Evolutionary conservation across 768 basidiomycete species (phyloP).

Genomic region (Hypholoma sublateritium): DNA sequence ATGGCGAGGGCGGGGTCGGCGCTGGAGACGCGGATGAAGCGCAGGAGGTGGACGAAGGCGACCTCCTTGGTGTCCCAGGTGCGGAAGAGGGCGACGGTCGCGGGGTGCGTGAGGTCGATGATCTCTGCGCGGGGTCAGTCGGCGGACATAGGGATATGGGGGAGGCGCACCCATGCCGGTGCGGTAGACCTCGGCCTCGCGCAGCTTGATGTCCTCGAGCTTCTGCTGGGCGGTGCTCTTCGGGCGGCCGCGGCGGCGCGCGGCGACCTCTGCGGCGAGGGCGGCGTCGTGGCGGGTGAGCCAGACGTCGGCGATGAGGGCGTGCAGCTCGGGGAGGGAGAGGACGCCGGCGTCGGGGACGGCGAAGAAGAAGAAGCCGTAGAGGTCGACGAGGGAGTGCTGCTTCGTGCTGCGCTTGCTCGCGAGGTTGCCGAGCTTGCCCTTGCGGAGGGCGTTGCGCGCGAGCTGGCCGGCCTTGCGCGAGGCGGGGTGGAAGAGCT

Average conservation of each 20-base stretch:
- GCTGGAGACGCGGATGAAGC: slow-evolving; percentile 76
- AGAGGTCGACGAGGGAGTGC: slow-evolving; percentile 57
- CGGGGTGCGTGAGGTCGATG: slow-evolving; percentile 72
- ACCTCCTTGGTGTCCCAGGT: slow-evolving; percentile 78
- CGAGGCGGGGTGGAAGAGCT: slow-evolving; percentile 80
- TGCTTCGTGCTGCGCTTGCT: slow-evolving; percentile 60
- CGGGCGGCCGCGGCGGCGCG: slow-evolving; percentile 72
- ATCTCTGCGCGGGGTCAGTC: slow-evolving; percentile 64
- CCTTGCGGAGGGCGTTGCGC: slow-evolving; percentile 66
- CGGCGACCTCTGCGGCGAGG: slow-evolving; percentile 56
- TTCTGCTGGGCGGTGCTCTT: slow-evolving; percentile 67
- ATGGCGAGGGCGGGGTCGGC: slow-evolving; percentile 42
- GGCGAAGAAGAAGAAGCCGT: slow-evolving; percentile 74
- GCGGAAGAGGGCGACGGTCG: slow-evolving; percentile 70
- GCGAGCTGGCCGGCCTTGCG: slow-evolving; percentile 79
- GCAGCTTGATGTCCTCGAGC: slow-evolving; percentile 68
- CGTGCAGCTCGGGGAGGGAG: slow-evolving; percentile 65
- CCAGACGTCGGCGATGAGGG: slow-evolving; percentile 67
- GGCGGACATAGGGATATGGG: neutral
- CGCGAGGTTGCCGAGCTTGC: slow-evolving; percentile 57
- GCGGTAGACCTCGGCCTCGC: slow-evolving; percentile 71
- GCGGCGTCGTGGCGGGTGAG: slow-evolving; percentile 69
- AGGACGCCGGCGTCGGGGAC: slow-evolving; percentile 61
- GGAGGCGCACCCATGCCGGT: slow-evolving; percentile 72
- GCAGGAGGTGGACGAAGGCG: slow-evolving; percentile 67